Base-by-base conservation (phyloP, 2,329 filamentous ascomycete species). In the Coleophoma eucalyptorum region DNA sequence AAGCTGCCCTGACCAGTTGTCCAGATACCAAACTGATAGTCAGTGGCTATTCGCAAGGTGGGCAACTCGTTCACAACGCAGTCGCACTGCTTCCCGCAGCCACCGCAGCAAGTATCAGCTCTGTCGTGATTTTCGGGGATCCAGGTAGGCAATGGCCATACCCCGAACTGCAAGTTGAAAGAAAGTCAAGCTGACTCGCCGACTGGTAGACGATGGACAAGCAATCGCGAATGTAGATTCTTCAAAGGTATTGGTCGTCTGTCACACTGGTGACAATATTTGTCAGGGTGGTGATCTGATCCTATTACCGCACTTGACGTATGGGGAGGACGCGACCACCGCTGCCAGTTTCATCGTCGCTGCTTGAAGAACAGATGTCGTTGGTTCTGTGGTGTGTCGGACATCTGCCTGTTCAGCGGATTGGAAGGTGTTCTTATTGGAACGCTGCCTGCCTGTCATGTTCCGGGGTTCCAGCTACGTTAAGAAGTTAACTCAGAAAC, bases 191-290 rank as follows among this genome's bases (percentile, higher is more conserved):
- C 31, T 37, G 12, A 19, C 13, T 12, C 26, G n/a, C 34, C 32
- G 44, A 13, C 7, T 51, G 18, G 43, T 35, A 61, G 60, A 63
- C 47, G 49, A 53, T 7, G 53, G 50, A 26, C 49, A 52, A 34
- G 44, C 62, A 5, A 43, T 66, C 3, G 31, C 58, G 1, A 60
- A 61, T 43, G 55, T 66, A 5, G 46, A 45, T 2, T 37, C 62
- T 7, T 54, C 54, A 2, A 62, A 67, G 49, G 58, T 63, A 3
- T 54, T 75, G 57, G 73, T 76, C 18, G 72, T 75, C 35, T 81
- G 79, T 52, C 71, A 75, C 31, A 43, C 55, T 3, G 77, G 74
- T 0, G 79, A 82, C 55, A 65, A 72, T 10, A 77, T 82, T 5
- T 82, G 79, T 52, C 49, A 62, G 4, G 73, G 77, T 33, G 73